These are phyloP conservation scores for Scheffersomyces ergatensis DNA, from an alignment of 805 yeast genomes.

Conservation along the genomic window DNA sequence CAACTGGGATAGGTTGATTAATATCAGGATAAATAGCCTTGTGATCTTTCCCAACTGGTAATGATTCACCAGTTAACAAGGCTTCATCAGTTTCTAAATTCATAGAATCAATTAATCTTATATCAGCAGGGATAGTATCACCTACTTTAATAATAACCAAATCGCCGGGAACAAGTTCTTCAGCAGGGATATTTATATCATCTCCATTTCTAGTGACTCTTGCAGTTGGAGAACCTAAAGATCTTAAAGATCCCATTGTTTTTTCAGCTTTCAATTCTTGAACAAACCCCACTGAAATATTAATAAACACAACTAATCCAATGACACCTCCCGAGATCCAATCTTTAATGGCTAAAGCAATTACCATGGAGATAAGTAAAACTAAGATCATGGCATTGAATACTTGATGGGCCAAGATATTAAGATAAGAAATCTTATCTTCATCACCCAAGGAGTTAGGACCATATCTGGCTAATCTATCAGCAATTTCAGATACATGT, in stretches of 20 bases:
- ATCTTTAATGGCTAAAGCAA: constrained; percentile 36
- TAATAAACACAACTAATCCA: constrained; percentile 42
- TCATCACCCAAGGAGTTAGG: constrained; percentile 29
- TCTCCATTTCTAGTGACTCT: constrained; percentile 43
- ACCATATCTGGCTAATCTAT: constrained; percentile 13
- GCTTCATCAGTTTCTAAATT: constrained; percentile 45
- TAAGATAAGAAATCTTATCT: constrained; percentile 22
- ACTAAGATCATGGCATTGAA: constrained; percentile 41
- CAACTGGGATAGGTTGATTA: constrained; percentile 32
- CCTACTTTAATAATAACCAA: constrained; percentile 39
- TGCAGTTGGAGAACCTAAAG: constrained; percentile 46
- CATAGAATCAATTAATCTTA: constrained; percentile 32
- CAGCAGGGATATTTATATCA: constrained; percentile 31
- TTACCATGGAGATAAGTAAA: constrained; percentile 33
- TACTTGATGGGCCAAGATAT: constrained; percentile 34
- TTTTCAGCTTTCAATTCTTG: constrained; percentile 51
- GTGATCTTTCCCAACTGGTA: constrained; percentile 34
- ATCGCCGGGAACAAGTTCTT: constrained; percentile 47
- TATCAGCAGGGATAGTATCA: constrained; percentile 44
- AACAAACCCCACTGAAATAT: constrained; percentile 48
- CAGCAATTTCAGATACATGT: constrained; percentile 11
- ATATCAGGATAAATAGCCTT: constrained; percentile 34
- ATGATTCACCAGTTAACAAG: constrained; percentile 39
- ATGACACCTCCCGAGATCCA: constrained; percentile 47
- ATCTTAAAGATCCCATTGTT: constrained; percentile 48